phyloP scores from a whole-genome alignment of 2,329 filamentous ascomycete species.

The Teratosphaeriaceae sp. region DNA sequence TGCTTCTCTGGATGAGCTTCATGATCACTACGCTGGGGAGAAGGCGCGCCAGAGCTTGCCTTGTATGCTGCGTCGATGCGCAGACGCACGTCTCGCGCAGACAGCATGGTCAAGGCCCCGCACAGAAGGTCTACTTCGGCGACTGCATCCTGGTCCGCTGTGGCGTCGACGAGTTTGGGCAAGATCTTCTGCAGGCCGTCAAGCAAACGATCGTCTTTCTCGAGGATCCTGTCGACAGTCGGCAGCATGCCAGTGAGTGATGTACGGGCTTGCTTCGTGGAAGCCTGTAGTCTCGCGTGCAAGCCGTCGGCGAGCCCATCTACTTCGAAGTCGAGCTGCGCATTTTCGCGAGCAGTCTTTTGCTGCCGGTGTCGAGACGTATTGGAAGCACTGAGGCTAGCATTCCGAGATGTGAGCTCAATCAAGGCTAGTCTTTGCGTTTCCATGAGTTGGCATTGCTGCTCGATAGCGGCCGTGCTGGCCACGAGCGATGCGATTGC shows the following conservation, averaged over 20 bases:
- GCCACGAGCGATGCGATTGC: conserved; percentile 59
- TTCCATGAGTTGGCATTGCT: conserved; percentile 56
- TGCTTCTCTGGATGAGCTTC: conserved; percentile 22
- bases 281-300: conserved; percentile 29
- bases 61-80: conserved; percentile 47
- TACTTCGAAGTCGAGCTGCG: conserved; percentile 34
- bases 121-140: conserved; percentile 53
- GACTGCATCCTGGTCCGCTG: conserved; percentile 39
- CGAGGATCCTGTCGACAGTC: conserved; percentile 43
- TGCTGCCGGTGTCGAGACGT: conserved; percentile 12
- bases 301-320: conserved; percentile 25
- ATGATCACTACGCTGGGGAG: background rate
- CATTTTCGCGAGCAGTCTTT: conserved; percentile 32
- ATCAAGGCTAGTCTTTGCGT: conserved; percentile 58
- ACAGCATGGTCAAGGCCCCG: conserved; percentile 34
- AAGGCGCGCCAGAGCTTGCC: background rate
- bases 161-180: conserved; percentile 47
- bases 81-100: conserved; percentile 35
- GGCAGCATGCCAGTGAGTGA: conserved; percentile 42
- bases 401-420: conserved; percentile 42
- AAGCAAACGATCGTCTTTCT: conserved; percentile 57
- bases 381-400: conserved; percentile 1
- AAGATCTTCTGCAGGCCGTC: conserved; percentile 60
- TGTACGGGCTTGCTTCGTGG: conserved; percentile 44
- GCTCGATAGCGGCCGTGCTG: conserved; percentile 58